phyloP scores from a whole-genome alignment of 352 stramenopile genomes.

The Phytopythium sindhum region DNA sequence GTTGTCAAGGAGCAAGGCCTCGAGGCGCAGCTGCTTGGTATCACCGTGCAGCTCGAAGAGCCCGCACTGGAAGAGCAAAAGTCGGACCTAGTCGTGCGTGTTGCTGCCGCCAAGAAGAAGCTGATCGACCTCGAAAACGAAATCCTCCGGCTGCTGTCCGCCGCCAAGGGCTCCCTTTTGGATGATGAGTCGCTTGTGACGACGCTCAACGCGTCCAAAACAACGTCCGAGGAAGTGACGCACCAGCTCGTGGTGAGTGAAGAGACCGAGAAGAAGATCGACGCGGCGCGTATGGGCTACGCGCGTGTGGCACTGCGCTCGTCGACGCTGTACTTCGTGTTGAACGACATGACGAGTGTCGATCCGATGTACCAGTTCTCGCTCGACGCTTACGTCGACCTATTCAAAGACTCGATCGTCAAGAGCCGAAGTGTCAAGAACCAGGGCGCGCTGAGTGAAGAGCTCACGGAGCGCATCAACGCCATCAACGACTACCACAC shows the following conservation, averaged over 20 bases:
- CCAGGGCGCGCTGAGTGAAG: slow-evolving; percentile 72
- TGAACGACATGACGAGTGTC: slow-evolving; percentile 94
- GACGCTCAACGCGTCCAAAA: slow-evolving; percentile 94
- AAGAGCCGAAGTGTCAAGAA: slow-evolving; percentile 82
- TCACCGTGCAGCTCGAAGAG: slow-evolving; percentile 93
- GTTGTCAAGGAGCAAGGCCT: slow-evolving; percentile 94
- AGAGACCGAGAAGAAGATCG: slow-evolving; percentile 95
- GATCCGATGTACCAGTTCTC: slow-evolving; percentile 98
- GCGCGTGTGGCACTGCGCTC: slow-evolving; percentile 89
- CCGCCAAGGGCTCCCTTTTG: slow-evolving; percentile 90
- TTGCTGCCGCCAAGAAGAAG: slow-evolving; percentile 93
- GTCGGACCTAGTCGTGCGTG: slow-evolving; percentile 85
- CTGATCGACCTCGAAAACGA: slow-evolving; percentile 95
- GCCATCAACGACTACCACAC: slow-evolving; percentile 96
- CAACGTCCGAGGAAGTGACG: slow-evolving; percentile 92
- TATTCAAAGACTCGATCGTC: slow-evolving; percentile 94
- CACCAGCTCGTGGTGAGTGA: slow-evolving; percentile 92
- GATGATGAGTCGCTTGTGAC: slow-evolving; percentile 94
- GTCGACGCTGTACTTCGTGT: slow-evolving; percentile 94
- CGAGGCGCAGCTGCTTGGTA: slow-evolving; percentile 92
- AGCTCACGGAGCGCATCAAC: slow-evolving; percentile 85
- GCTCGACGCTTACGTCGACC: slow-evolving; percentile 91
- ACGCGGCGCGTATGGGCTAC: slow-evolving; percentile 92
- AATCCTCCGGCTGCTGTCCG: slow-evolving; percentile 90
- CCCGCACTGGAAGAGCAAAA: slow-evolving; percentile 94